phyloP scores from a whole-genome alignment of 441 rosid species.

The Jatropha multifida region DNA sequence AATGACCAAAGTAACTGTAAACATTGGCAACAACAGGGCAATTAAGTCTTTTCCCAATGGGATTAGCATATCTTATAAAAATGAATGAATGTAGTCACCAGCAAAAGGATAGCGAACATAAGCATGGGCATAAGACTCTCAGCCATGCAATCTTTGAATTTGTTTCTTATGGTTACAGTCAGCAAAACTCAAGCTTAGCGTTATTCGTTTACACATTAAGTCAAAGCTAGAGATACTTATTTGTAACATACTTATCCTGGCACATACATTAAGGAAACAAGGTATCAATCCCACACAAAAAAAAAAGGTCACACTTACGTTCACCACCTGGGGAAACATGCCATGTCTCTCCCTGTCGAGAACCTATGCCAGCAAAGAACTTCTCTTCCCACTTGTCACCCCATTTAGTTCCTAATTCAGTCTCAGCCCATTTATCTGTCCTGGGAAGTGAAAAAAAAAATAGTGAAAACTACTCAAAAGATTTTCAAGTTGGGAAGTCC shows the following conservation, averaged over 20 bases:
- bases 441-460: slow-evolving; percentile 48
- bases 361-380: slow-evolving; percentile 91
- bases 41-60: background rate
- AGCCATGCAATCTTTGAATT: background rate
- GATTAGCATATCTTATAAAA: background rate
- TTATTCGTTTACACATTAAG: too few relatives aligned
- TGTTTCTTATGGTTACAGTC: too few relatives aligned
- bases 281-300: background rate
- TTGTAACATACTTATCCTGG: too few relatives aligned
- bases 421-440: slow-evolving; percentile 99
- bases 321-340: slow-evolving; percentile 82
- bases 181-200: too few relatives aligned
- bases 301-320: slow-evolving; percentile 44
- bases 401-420: slow-evolving; percentile 96
- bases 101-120: background rate
- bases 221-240: too few relatives aligned
- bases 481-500: background rate
- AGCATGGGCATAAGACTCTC: background rate
- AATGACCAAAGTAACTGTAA: background rate
- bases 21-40: background rate
- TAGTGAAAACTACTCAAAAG: slow-evolving; percentile 10
- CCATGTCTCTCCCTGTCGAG: slow-evolving; percentile 99
- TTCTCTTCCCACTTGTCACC: slow-evolving; percentile 99
- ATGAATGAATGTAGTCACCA: background rate
- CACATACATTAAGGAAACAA: background rate